Evolutionary conservation across 495 filamentous ascomycete species (phyloP), one percentile per base, ranked within the genome.

Genomic region (Bathelium albidoporum): DNA sequence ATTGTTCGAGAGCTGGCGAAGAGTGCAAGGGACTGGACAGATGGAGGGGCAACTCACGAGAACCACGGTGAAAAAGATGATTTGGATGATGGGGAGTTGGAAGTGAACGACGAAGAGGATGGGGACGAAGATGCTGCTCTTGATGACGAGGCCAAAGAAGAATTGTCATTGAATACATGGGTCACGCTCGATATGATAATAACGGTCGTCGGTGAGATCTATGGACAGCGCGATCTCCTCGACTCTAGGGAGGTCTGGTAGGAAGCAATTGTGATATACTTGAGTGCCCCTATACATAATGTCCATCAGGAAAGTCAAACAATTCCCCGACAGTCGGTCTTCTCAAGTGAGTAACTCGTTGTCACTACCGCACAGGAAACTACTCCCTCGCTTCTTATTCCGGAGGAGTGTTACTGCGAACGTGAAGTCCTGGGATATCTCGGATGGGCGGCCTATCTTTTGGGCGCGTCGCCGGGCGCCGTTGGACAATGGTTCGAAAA

Each of bases 141-240:
- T 32, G 55, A 16, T 7, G 62, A 18, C 18, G 32, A 64, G 7
- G 11, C 16, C n/a, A 34, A 18, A 11, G 49, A 28, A 69, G n/a
- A 9, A 9, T 18, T 16, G 60, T 59, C 63, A 52, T 0, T 16
- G 10, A 53, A 83, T 71, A 78, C 80, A 64, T 74, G 77, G 60
- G 79, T 77, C 24, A 87, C 88, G 61, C 78, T 96, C 7, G 93
- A 96, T 72, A 96, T 96, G 89, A 89, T 96, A 63, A 79, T 98
- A 60, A 92, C 89, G 0, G 79, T 98, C 31, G 87, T 88, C 43
- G 94, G 91, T 66, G 91, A 96, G 74, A 85, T 88, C 68, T 98
- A 88, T 73, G 91, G 94, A 1, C 94, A 98, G 76, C 79, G 86
- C 62, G 94, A 98, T 74, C 75, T 98, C 36, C 76, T 97, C 58